phyloP scores from a whole-genome alignment of 108 stramenopile genomes.

The Mediolabrus comicus region DNA sequence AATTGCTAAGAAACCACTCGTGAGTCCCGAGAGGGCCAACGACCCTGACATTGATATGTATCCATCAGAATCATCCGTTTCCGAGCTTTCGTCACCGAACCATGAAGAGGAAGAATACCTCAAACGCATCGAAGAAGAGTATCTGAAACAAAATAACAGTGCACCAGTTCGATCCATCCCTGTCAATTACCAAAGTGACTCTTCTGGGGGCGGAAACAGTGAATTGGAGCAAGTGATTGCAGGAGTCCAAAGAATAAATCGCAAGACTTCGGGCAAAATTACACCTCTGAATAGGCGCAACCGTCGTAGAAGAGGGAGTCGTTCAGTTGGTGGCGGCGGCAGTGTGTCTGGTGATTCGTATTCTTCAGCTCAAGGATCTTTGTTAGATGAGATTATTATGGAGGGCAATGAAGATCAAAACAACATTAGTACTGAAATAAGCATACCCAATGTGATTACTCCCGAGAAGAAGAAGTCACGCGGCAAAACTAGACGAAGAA shows the following conservation, averaged over 20 bases:
- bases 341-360: slow-evolving; percentile 10
- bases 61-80: slow-evolving; percentile 35
- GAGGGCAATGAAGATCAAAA: slow-evolving; percentile 38
- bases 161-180: neutral
- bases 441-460: neutral
- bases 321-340: neutral
- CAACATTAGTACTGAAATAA: slow-evolving; percentile 28
- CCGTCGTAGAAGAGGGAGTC: slow-evolving; percentile 7
- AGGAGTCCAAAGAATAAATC: slow-evolving; percentile 35
- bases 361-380: slow-evolving; percentile 15
- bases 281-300: slow-evolving; percentile 24
- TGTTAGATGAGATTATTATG: slow-evolving; percentile 39
- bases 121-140: slow-evolving; percentile 18
- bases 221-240: slow-evolving; percentile 40
- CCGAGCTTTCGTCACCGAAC: slow-evolving; percentile 30
- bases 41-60: slow-evolving; percentile 40
- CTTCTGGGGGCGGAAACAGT: neutral
- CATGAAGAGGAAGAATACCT: slow-evolving; percentile 10
- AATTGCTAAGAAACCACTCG: neutral
- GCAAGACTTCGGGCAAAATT: slow-evolving; percentile 37
- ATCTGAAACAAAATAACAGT: neutral
- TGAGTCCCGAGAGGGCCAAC: slow-evolving; percentile 24
- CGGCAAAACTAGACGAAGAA: neutral
- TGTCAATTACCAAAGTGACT: neutral
- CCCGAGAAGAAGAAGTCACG: neutral